phyloP scores from a whole-genome alignment of 2,329 filamentous ascomycete species.

The Trichoderma lentiforme region DNA sequence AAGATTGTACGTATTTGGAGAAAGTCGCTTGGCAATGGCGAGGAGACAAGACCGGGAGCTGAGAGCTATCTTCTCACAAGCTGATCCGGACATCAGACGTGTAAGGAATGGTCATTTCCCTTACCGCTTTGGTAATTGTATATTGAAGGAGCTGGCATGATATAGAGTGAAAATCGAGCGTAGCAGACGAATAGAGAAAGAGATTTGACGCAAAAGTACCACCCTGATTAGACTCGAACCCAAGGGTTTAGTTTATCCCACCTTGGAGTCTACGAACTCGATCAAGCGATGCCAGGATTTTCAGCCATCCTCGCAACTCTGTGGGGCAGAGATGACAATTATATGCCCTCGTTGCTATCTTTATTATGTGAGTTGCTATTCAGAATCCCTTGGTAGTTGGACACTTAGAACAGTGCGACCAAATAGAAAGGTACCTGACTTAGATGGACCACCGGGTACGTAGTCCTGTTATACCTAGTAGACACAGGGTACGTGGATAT shows the following conservation, averaged over 20 bases:
- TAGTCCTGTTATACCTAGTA: not conserved
- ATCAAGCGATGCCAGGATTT: not conserved
- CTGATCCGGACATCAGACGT: not conserved
- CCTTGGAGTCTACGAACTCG: not conserved
- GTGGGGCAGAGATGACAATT: not conserved
- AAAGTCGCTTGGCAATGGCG: not conserved
- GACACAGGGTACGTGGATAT: not conserved
- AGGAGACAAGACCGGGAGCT: not conserved
- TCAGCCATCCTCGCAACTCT: not conserved
- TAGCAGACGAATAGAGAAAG: not conserved
- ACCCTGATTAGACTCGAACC: not conserved
- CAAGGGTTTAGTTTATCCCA: not conserved
- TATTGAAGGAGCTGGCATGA: not conserved
- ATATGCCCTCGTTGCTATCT: not conserved
- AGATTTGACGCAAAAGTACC: not conserved
- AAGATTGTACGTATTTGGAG: accelerated
- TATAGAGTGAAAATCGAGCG: not conserved
- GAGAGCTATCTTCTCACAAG: not conserved
- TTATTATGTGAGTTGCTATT: not conserved
- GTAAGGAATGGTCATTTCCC: not conserved
- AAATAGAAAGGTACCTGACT: not conserved
- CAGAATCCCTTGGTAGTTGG: not conserved
- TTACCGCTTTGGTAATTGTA: not conserved
- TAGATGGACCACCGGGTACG: not conserved
- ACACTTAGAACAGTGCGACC: not conserved